phyloP scores from a whole-genome alignment of 2,329 filamentous ascomycete genomes.

The Aspergillus awamori region DNA sequence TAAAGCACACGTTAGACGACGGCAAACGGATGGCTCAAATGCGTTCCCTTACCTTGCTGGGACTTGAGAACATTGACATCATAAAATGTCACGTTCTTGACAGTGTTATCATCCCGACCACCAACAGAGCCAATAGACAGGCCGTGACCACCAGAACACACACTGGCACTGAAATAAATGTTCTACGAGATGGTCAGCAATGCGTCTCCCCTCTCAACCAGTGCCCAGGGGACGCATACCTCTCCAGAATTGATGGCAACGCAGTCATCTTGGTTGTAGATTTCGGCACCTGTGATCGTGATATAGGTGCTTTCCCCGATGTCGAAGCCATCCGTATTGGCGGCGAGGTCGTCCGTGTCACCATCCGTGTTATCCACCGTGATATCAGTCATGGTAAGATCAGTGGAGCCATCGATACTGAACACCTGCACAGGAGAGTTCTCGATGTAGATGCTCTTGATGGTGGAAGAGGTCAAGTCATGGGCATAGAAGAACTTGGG shows the following conservation, averaged over 20 bases:
- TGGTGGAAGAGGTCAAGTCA: slow-evolving; percentile 34
- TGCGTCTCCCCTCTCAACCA: not conserved
- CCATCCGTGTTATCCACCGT: slow-evolving; percentile 63
- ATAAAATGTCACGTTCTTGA: slow-evolving; percentile 55
- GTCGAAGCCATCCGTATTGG: slow-evolving; percentile 56
- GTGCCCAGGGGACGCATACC: not conserved
- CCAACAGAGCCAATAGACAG: slow-evolving; percentile 63
- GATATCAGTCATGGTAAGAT: slow-evolving; percentile 55
- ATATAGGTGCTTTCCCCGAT: slow-evolving; percentile 49
- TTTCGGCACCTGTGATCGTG: slow-evolving; percentile 54
- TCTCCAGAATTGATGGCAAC: slow-evolving; percentile 61
- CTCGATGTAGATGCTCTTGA: slow-evolving; percentile 38
- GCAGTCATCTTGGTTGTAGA: slow-evolving; percentile 64
- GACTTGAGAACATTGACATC: slow-evolving; percentile 55
- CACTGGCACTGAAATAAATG: slow-evolving; percentile 29
- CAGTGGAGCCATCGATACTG: slow-evolving; percentile 48
- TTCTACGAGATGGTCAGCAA: not conserved
- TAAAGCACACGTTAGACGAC: not conserved
- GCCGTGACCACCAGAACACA: slow-evolving; percentile 50
- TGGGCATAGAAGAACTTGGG: slow-evolving; percentile 65
- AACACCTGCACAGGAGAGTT: slow-evolving; percentile 44
- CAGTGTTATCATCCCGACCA: slow-evolving; percentile 57
- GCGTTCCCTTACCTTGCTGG: slow-evolving; percentile 49
- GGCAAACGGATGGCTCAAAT: not conserved
- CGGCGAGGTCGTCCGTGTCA: slow-evolving; percentile 43